These are phyloP conservation scores for Sphaerobolus stellatus DNA, from an alignment of 1,284 basidiomycete species.

Conservation along the genomic window DNA sequence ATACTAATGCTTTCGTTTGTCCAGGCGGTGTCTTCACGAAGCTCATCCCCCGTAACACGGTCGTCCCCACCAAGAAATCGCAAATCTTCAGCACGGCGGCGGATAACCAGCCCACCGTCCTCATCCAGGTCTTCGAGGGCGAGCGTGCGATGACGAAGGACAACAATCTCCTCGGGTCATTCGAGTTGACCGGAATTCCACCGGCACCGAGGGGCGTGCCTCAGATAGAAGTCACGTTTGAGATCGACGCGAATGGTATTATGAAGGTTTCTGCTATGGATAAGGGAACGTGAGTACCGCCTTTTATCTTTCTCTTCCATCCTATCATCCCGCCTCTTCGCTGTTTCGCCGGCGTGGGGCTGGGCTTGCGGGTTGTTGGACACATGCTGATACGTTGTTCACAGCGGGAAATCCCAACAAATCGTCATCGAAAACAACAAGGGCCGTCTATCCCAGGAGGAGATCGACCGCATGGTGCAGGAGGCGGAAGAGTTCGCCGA, in stretches of 20 bases:
- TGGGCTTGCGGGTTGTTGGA: conserved; percentile 9
- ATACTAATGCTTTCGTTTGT: neutral
- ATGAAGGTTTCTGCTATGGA: conserved; percentile 45
- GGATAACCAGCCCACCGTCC: conserved; percentile 90
- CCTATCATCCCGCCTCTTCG: neutral
- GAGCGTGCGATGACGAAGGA: conserved; percentile 96
- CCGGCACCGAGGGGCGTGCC: conserved; percentile 56
- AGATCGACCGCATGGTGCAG: conserved; percentile 48
- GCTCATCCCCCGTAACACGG: conserved; percentile 94
- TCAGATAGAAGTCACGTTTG: conserved; percentile 63
- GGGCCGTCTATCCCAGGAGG: conserved; percentile 42
- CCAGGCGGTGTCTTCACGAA: conserved; percentile 89
- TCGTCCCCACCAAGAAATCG: conserved; percentile 96
- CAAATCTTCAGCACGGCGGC: conserved; percentile 98
- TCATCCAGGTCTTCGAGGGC: conserved; percentile 93
- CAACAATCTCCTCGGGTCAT: conserved; percentile 97
- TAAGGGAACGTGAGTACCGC: conserved; percentile 54
- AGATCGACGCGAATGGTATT: conserved; percentile 50
- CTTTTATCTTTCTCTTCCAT: neutral
- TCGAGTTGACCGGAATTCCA: conserved; percentile 77
- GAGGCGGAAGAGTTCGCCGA: conserved; percentile 81
- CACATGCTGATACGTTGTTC: neutral
- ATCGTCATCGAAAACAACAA: conserved; percentile 44
- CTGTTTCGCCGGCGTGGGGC: neutral
- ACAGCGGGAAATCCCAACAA: conserved; percentile 48